These are phyloP conservation scores for Podospora pseudoanserina DNA, from an alignment of 495 filamentous ascomycete genomes.

Conservation along the genomic window DNA sequence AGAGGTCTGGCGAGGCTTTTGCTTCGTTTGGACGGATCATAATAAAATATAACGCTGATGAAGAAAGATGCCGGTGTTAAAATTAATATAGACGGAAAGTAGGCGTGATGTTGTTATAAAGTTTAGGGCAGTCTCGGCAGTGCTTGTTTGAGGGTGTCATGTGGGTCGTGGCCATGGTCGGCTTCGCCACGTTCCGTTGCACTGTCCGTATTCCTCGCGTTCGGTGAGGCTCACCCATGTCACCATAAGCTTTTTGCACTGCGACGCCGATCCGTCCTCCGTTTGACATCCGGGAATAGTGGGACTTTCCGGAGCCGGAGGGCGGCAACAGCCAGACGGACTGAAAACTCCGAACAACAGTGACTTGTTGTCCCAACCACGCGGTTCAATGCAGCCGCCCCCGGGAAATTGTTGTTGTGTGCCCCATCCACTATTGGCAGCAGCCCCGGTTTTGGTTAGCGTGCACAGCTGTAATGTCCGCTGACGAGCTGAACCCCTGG, in stretches of 20 bases:
- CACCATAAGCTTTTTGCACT: neutral
- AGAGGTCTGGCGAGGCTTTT: neutral
- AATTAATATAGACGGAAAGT: neutral
- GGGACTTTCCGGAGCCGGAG: neutral
- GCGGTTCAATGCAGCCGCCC: neutral
- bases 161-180: neutral
- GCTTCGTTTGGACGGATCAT: neutral
- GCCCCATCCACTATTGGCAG: neutral
- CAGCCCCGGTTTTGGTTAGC: neutral
- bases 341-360: neutral
- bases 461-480: neutral
- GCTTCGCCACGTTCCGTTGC: neutral
- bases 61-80: too few species aligned
- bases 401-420: neutral
- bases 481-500: neutral
- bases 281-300: neutral
- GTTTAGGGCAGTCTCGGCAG: neutral
- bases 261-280: neutral
- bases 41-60: neutral
- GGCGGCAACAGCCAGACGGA: neutral
- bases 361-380: neutral
- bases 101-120: neutral
- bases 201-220: neutral
- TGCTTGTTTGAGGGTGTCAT: neutral
- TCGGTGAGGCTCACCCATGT: neutral